Conservation (phyloP, 495 filamentous ascomycete genomes). For the Xylaria castorea region DNA sequence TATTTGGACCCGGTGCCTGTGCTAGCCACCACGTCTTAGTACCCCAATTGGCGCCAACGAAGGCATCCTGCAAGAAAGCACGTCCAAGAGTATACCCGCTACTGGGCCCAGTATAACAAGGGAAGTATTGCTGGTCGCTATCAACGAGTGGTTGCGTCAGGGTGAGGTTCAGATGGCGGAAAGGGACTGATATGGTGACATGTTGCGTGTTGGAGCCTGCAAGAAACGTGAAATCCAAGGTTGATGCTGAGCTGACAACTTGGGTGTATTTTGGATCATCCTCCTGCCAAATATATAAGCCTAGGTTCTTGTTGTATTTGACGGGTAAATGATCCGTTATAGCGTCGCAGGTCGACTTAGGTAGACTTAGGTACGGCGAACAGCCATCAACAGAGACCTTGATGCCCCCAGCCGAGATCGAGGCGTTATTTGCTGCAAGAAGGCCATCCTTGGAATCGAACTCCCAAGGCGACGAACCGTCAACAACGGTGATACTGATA, state of each 20-base stretch:
- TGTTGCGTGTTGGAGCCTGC: conserved; percentile 40
- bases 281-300: conserved; percentile 61
- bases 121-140: conserved; percentile 55
- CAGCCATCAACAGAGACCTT: conserved; percentile 46
- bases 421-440: conserved; percentile 44
- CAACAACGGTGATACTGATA: conserved; percentile 50
- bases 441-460: conserved; percentile 46
- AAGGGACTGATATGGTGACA: conserved; percentile 60
- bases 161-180: conserved; percentile 60
- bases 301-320: conserved; percentile 44
- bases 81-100: conserved; percentile 53
- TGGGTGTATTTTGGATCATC: conserved; percentile 45
- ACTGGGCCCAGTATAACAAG: conserved; percentile 48
- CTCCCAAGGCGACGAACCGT: conserved; percentile 51
- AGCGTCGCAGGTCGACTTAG: conserved; percentile 56
- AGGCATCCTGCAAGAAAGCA: conserved; percentile 64
- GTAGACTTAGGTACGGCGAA: conserved; percentile 59
- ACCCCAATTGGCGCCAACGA: conserved; percentile 59
- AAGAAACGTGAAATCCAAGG: conserved; percentile 57
- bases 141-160: conserved; percentile 55
- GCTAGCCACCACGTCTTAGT: conserved; percentile 55
- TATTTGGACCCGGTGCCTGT: conserved; percentile 57
- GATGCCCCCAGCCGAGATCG: conserved; percentile 33
- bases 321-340: conserved; percentile 56
- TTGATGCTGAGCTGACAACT: conserved; percentile 56